phyloP scores from a whole-genome alignment of 495 filamentous ascomycete genomes.

The Trichoderma asperelloides region DNA sequence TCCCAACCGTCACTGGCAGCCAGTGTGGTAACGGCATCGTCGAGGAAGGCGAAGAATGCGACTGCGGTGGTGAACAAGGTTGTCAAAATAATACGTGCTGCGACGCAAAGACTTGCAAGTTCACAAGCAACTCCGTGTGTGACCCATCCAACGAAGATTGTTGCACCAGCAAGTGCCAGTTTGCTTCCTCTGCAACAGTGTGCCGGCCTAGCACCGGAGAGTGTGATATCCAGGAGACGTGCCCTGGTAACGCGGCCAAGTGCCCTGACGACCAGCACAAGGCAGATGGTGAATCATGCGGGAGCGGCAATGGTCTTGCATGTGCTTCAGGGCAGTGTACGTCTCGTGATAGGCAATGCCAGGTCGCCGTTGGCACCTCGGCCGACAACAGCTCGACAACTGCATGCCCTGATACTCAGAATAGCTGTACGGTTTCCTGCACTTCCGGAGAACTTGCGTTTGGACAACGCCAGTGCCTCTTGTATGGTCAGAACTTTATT shows the following conservation, averaged over 20 bases:
- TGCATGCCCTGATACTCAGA: conserved; percentile 61
- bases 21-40: conserved; percentile 97
- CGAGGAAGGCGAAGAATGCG: conserved; percentile 87
- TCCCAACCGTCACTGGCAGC: conserved; percentile 76
- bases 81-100: conserved; percentile 77
- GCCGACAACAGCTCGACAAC: conserved; percentile 69
- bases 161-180: conserved; percentile 67
- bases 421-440: conserved; percentile 62
- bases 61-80: conserved; percentile 70
- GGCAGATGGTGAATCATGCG: conserved; percentile 62
- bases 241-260: conserved; percentile 58
- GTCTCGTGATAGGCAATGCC: conserved; percentile 83
- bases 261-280: conserved; percentile 67
- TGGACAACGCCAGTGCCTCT: conserved; percentile 53
- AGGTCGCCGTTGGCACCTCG: conserved; percentile 72
- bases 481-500: conserved; percentile 84
- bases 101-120: conserved; percentile 81
- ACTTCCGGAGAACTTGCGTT: conserved; percentile 48
- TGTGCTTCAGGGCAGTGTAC: conserved; percentile 96
- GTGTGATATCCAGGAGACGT: conserved; percentile 81
- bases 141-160: conserved; percentile 90
- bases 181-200: conserved; percentile 53
- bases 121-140: conserved; percentile 65
- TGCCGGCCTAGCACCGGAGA: conserved; percentile 69
- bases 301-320: conserved; percentile 46